Evolutionary conservation across 164 flowering plant species (phyloP).

Genomic region (Sedum album): DNA sequence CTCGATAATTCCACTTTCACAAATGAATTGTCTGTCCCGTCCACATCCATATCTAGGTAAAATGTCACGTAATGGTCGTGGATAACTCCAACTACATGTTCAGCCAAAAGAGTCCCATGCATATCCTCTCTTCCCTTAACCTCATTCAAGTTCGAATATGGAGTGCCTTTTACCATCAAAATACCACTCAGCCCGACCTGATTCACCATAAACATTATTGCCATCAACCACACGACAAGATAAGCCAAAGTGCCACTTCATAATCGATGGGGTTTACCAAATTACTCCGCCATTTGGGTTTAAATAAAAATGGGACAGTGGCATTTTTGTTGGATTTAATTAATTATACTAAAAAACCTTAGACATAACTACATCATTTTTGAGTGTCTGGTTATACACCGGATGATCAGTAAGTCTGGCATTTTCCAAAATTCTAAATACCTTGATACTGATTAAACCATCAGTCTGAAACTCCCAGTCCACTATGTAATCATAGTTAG

Average conservation of each 20-base stretch:
- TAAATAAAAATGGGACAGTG: no score
- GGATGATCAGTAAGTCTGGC: no score
- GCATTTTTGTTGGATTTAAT: no score
- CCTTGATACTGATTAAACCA: slow-evolving; percentile 79
- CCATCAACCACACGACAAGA: neutral
- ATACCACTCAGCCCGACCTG: slow-evolving; percentile 92
- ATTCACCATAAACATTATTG: neutral
- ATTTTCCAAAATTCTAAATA: no score
- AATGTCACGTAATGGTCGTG: slow-evolving; percentile 87
- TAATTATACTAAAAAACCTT: no score
- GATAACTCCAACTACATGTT: slow-evolving; percentile 79
- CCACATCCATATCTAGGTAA: slow-evolving; percentile 85
- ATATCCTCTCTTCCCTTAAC: slow-evolving; percentile 38
- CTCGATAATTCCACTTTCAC: slow-evolving; percentile 57
- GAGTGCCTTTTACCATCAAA: slow-evolving; percentile 81
- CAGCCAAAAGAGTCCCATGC: slow-evolving; percentile 66
- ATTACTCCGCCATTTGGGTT: no score
- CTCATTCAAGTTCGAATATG: slow-evolving; percentile 51
- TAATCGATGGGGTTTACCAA: no score
- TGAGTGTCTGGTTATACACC: no score
- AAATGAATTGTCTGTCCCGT: slow-evolving; percentile 72
- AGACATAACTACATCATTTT: no score
- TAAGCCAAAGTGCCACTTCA: neutral
- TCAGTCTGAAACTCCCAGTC: slow-evolving; percentile 97
- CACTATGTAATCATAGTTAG: slow-evolving; percentile 84